Evolutionary conservation across 2,329 filamentous ascomycete species (phyloP).

Genomic region (Byssochlamys sp.): DNA sequence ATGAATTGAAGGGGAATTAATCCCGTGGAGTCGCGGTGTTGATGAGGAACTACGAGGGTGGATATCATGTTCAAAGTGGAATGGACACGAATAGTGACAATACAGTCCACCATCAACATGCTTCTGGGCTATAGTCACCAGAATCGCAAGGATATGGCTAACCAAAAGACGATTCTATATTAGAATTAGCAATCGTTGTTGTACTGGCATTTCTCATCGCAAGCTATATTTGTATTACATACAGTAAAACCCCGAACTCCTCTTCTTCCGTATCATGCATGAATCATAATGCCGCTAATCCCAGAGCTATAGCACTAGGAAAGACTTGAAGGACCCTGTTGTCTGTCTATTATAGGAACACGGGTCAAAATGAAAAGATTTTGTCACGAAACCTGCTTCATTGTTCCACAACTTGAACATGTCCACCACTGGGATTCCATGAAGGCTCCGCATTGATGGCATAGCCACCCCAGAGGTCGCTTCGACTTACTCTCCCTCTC

Average conservation of each 20-base stretch:
- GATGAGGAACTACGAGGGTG: background rate
- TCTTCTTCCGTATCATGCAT: background rate
- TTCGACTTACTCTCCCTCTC: slow-evolving; percentile 25
- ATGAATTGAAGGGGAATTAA: slow-evolving; percentile 14
- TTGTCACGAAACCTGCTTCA: slow-evolving; percentile 45
- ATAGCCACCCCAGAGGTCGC: slow-evolving; percentile 50
- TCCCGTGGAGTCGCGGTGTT: background rate
- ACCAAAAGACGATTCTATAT: background rate
- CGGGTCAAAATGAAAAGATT: background rate
- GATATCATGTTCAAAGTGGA: background rate
- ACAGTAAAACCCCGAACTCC: background rate
- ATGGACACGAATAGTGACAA: background rate
- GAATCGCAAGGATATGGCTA: too few relatives aligned
- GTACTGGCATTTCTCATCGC: background rate
- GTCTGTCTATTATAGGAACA: background rate
- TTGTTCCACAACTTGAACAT: slow-evolving; percentile 49
- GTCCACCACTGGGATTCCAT: slow-evolving; percentile 60
- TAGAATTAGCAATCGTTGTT: background rate
- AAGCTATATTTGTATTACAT: background rate
- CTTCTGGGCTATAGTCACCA: too few relatives aligned
- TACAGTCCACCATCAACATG: too few relatives aligned
- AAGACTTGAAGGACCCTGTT: background rate
- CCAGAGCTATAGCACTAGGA: background rate
- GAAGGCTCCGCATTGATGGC: slow-evolving; percentile 48
- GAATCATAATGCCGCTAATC: background rate